Conservation (phyloP, 768 basidiomycete genomes). For the Termitomyces sp. region DNA sequence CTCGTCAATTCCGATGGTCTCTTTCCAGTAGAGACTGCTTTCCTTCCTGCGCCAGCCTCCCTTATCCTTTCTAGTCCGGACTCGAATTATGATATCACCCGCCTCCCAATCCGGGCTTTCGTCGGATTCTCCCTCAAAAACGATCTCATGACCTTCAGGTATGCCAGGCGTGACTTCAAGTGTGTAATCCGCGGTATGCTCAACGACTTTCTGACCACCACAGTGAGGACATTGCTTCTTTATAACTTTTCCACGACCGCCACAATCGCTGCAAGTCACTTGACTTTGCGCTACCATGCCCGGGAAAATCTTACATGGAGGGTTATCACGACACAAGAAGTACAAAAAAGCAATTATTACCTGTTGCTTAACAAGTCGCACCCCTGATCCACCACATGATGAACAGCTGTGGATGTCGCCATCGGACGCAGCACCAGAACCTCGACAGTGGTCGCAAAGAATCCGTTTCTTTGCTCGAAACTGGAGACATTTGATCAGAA, state of each 20-base stretch:
- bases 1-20: constrained; percentile 89
- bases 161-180: constrained; percentile 84
- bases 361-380: constrained; percentile 85
- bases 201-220: constrained; percentile 72
- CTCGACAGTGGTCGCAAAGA: constrained; percentile 95
- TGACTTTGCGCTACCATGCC: constrained; percentile 94
- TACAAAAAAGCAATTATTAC: constrained; percentile 13
- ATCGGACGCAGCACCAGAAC: constrained; percentile 89
- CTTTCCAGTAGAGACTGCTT: constrained; percentile 84
- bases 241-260: constrained; percentile 79
- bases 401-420: constrained; percentile 84
- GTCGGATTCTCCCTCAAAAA: constrained; percentile 96
- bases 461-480: constrained; percentile 90
- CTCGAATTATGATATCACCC: constrained; percentile 86
- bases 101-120: constrained; percentile 95
- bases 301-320: constrained; percentile 66
- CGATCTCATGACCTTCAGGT: constrained; percentile 89
- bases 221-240: constrained; percentile 80
- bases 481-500: constrained; percentile 33
- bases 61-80: constrained; percentile 70
- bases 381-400: constrained; percentile 79
- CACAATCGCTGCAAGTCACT: constrained; percentile 77
- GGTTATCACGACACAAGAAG: background rate
- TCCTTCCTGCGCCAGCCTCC: constrained; percentile 91
- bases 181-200: constrained; percentile 77